Percentiles rank a stretch among this genome's conserved stretches.
Conservation (phyloP, 73 alveolate species). For the Paramecium pentaurelia region DNA sequence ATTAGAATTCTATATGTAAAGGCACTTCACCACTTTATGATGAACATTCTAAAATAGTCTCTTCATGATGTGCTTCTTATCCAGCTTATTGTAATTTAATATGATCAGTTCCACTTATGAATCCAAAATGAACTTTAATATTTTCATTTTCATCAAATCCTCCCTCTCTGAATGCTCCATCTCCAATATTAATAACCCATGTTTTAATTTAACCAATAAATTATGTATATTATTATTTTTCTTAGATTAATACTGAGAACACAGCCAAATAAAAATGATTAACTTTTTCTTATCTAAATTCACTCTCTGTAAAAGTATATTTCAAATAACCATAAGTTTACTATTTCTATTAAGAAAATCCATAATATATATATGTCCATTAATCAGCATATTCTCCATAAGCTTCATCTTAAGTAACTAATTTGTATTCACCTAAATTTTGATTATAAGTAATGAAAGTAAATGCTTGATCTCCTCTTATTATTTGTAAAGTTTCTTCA, state of each 20-base stretch:
- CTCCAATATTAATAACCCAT: slow-evolving; percentile 47
- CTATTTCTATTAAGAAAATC: neutral
- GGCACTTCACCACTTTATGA: neutral
- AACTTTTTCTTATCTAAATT: neutral
- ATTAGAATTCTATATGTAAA: neutral
- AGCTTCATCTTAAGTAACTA: neutral
- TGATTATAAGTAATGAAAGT: neutral
- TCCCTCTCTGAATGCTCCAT: slow-evolving; percentile 33
- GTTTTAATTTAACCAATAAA: neutral
- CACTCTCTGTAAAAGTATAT: neutral
- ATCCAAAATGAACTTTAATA: slow-evolving; percentile 42
- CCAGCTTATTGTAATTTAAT: slow-evolving; percentile 31
- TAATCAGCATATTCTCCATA: slow-evolving; percentile 24
- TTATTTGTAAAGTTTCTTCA: neutral
- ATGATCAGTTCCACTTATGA: slow-evolving; percentile 13
- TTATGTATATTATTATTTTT: neutral
- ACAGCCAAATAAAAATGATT: slow-evolving; percentile 33
- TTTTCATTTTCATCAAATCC: slow-evolving; percentile 28
- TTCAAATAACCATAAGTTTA: slow-evolving; percentile 22
- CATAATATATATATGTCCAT: slow-evolving; percentile 40
- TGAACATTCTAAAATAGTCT: neutral
- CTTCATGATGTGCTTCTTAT: slow-evolving; percentile 49
- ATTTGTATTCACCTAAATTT: neutral
- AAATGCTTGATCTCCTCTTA: neutral
- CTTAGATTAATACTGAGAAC: neutral